Percentiles rank a stretch among this genome's conserved stretches.
Evolutionary conservation across 1,284 basidiomycete species (phyloP).

Genomic region (Ustilago tritici): DNA sequence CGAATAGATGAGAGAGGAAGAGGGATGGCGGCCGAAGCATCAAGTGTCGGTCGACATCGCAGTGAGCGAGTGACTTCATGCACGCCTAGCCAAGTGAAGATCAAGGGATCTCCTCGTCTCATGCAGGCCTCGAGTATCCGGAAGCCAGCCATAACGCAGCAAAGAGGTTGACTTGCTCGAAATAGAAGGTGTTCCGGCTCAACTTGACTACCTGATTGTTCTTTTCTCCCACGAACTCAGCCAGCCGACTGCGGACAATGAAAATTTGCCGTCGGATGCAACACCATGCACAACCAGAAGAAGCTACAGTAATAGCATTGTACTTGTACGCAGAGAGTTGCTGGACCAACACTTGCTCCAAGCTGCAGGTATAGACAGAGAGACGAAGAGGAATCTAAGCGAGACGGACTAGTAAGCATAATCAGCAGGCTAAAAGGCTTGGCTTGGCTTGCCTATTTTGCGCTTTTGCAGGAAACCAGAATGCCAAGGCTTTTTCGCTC

Average conservation of each 20-base stretch:
- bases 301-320: not conserved
- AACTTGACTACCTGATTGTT: not conserved
- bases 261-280: conserved; percentile 7
- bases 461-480: not conserved
- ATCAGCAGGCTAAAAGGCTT: conserved; percentile 28
- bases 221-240: conserved; percentile 3
- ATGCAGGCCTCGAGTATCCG: not conserved
- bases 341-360: no score
- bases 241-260: not conserved
- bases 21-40: not conserved
- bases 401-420: not conserved
- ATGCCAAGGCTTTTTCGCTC: conserved; percentile 12
- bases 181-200: conserved; percentile 6
- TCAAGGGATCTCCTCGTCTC: not conserved
- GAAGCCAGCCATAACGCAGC: not conserved
- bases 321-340: no score
- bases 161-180: not conserved
- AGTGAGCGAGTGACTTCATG: not conserved
- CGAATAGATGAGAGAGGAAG: not conserved
- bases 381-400: conserved; percentile 7
- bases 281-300: not conserved
- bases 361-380: not conserved
- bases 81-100: not conserved
- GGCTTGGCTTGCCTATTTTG: conserved; percentile 17
- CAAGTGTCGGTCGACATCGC: conserved; percentile 7